A percentile compares a stretch with the other conserved stretches of the same genome.
phyloP scores from a whole-genome alignment of 306 rosid genomes.

The Fragaria ananassa region DNA sequence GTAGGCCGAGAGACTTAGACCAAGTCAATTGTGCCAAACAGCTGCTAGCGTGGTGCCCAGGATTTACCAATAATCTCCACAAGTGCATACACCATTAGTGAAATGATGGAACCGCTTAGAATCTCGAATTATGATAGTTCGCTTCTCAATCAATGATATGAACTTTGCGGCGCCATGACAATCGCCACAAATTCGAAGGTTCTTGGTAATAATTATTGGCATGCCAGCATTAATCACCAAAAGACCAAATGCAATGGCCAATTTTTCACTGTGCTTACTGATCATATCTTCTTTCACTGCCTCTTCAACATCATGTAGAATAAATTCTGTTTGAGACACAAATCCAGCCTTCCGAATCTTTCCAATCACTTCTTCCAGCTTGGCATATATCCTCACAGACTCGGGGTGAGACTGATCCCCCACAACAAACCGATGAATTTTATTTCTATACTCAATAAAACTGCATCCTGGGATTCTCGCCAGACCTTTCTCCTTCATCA shows the following conservation, averaged over 20 bases:
- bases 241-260: conserved; percentile 80
- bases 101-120: conserved; percentile 79
- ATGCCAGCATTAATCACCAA: conserved; percentile 38
- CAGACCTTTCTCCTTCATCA: conserved; percentile 57
- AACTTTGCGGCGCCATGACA: conserved; percentile 63
- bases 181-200: conserved; percentile 69
- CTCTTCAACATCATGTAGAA: conserved; percentile 65
- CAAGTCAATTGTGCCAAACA: background rate
- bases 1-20: background rate
- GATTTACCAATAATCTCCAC: conserved; percentile 68
- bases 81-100: conserved; percentile 53
- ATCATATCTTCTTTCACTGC: conserved; percentile 63
- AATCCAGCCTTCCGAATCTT: conserved; percentile 56
- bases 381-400: conserved; percentile 50
- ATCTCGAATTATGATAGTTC: conserved; percentile 59
- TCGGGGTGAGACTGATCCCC: conserved; percentile 65
- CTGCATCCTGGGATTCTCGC: conserved; percentile 55
- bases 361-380: conserved; percentile 50
- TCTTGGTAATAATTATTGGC: conserved; percentile 57
- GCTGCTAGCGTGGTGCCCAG: background rate
- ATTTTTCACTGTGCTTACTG: conserved; percentile 72
- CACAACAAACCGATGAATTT: conserved; percentile 51
- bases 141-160: conserved; percentile 54
- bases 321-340: conserved; percentile 52
- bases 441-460: conserved; percentile 53